A percentile compares a stretch with the other conserved stretches of the same genome.
Conservation (phyloP, 75 land plant genomes). For the Adiantum capillusveneris region DNA sequence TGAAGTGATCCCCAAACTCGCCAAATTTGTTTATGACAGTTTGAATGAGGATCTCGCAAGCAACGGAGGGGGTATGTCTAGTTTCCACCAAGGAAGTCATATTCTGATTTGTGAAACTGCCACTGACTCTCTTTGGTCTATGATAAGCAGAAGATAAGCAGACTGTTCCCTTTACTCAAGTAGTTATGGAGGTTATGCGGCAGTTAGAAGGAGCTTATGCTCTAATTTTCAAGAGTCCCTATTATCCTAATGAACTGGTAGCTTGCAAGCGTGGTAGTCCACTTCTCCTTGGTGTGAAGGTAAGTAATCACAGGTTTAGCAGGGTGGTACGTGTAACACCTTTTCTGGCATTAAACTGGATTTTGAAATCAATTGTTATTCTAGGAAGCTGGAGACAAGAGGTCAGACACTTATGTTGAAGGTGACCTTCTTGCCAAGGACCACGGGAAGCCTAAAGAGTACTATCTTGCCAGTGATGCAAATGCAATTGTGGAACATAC, state of each 20-base stretch:
- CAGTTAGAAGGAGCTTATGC: constrained; percentile 99
- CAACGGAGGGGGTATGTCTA: constrained; percentile 31
- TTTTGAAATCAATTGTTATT: not conserved
- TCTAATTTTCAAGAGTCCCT: constrained; percentile 86
- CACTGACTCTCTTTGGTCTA: no score
- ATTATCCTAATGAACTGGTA: constrained; percentile 94
- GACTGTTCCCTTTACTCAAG: constrained; percentile 71
- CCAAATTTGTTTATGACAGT: constrained; percentile 80
- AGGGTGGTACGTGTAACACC: no score
- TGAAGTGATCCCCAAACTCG: constrained; percentile 97
- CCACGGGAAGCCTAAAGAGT: constrained; percentile 70
- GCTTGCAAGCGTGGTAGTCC: constrained; percentile 99
- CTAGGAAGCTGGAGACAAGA: constrained; percentile 27
- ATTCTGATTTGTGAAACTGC: not conserved
- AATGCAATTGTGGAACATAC: constrained; percentile 92
- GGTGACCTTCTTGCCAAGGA: constrained; percentile 20
- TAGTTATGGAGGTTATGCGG: constrained; percentile 96
- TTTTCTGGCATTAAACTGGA: no score
- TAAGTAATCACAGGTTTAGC: no score
- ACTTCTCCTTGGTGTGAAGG: constrained; percentile 89
- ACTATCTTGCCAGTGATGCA: constrained; percentile 90
- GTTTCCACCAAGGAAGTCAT: no score
- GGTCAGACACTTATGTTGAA: constrained; percentile 18
- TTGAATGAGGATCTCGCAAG: constrained; percentile 37
- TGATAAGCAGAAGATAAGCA: no score